A percentile compares a stretch with the other conserved stretches of the same genome.
Conservation (phyloP, 2,329 filamentous ascomycete genomes). For the Aspergillus texensis region DNA sequence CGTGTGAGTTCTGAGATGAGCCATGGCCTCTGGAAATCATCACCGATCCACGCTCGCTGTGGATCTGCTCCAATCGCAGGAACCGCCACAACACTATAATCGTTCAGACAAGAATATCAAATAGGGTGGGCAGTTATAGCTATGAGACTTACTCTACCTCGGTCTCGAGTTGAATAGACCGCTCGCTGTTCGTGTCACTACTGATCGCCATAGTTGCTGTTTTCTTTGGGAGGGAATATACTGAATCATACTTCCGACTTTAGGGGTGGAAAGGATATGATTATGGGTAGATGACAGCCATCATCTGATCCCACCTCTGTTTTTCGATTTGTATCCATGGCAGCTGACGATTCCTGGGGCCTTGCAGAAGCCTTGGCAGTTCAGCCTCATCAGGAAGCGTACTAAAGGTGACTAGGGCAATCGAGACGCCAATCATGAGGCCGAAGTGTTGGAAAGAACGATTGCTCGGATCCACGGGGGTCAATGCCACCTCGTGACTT, state of each 20-base stretch:
- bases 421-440: conserved; percentile 5
- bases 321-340: conserved; percentile 1
- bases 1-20: conserved; percentile 26
- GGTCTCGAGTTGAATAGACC: conserved; percentile 1
- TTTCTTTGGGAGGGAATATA: not conserved
- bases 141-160: conserved; percentile 31
- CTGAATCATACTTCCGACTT: not conserved
- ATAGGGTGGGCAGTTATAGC: not conserved
- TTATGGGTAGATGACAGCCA: not conserved
- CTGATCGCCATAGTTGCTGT: not conserved
- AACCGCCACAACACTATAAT: conserved; percentile 36
- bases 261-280: not conserved
- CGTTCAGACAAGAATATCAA: not conserved
- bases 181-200: not conserved
- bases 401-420: not conserved
- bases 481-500: not conserved
- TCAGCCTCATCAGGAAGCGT: conserved; percentile 12
- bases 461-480: not conserved
- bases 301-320: conserved; percentile 18
- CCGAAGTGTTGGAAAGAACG: not conserved
- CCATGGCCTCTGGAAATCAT: conserved; percentile 27
- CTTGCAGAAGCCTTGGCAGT: conserved; percentile 8
- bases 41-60: conserved; percentile 30
- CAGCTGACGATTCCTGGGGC: conserved; percentile 17
- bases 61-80: conserved; percentile 39